phyloP scores from a whole-genome alignment of 1,139 yeast genomes.

The Yamadazyma diospyri region DNA sequence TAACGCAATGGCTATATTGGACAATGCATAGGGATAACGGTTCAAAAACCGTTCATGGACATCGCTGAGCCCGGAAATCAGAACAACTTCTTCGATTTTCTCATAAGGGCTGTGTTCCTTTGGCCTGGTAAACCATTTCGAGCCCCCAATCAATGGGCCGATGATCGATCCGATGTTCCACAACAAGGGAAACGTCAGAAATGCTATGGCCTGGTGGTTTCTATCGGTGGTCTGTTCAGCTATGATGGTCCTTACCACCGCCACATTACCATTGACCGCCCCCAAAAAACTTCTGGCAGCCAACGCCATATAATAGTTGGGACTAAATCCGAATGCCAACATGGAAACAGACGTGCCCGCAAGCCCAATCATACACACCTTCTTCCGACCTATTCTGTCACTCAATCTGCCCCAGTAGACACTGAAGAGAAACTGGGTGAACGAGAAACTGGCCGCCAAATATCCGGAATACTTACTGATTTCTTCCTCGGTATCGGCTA shows the following conservation, averaged over 20 bases:
- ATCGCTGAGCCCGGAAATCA: not conserved
- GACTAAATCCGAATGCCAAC: slow-evolving; percentile 51
- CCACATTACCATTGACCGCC: slow-evolving; percentile 57
- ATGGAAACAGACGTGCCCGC: slow-evolving; percentile 47
- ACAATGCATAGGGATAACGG: slow-evolving; percentile 54
- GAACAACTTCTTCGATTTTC: not conserved
- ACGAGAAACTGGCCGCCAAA: slow-evolving; percentile 53
- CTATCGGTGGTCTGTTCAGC: slow-evolving; percentile 59
- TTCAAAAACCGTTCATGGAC: slow-evolving; percentile 12
- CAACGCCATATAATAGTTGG: slow-evolving; percentile 48
- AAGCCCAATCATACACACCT: slow-evolving; percentile 49
- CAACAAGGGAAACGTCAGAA: slow-evolving; percentile 55
- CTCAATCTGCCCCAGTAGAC: slow-evolving; percentile 58
- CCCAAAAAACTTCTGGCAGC: slow-evolving; percentile 53
- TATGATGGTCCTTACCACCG: slow-evolving; percentile 56
- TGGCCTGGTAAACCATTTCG: slow-evolving; percentile 30
- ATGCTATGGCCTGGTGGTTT: slow-evolving; percentile 59
- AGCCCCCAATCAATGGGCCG: slow-evolving; percentile 54
- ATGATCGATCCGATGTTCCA: slow-evolving; percentile 54
- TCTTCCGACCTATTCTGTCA: slow-evolving; percentile 57
- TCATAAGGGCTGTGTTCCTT: slow-evolving; percentile 9
- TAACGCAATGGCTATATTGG: slow-evolving; percentile 52
- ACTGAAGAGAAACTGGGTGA: slow-evolving; percentile 51
- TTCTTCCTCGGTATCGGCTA: slow-evolving; percentile 48
- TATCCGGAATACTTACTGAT: slow-evolving; percentile 59